These are phyloP conservation scores for Kuraishia borneana DNA, from an alignment of 805 yeast species.

Conservation along the genomic window DNA sequence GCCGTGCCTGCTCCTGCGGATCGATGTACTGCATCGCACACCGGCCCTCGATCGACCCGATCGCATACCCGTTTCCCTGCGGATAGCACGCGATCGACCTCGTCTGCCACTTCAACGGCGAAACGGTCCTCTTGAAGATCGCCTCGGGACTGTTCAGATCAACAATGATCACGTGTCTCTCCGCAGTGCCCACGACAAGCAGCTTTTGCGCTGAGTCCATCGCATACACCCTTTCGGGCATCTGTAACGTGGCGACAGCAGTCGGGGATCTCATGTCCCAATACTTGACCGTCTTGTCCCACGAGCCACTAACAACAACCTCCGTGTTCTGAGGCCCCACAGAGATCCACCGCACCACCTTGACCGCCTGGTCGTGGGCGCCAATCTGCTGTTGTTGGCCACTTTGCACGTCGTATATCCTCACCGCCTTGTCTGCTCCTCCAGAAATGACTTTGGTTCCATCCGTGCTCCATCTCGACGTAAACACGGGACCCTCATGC, in stretches of 20 bases:
- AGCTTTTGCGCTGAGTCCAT: conserved; percentile 79
- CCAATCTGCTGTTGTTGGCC: conserved; percentile 84
- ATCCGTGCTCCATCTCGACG: conserved; percentile 75
- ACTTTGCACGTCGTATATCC: conserved; percentile 68
- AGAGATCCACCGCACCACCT: conserved; percentile 61
- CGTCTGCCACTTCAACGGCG: conserved; percentile 88
- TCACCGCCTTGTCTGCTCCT: conserved; percentile 84
- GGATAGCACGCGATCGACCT: conserved; percentile 75
- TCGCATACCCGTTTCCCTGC: conserved; percentile 86
- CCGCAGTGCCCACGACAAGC: conserved; percentile 91
- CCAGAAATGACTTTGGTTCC: conserved; percentile 84
- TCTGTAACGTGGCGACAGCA: conserved; percentile 68
- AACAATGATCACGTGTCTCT: conserved; percentile 65
- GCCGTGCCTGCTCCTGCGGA: conserved; percentile 59
- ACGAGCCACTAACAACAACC: conserved; percentile 83
- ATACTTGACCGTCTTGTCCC: conserved; percentile 91
- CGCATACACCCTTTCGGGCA: conserved; percentile 86
- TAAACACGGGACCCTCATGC: conserved; percentile 80
- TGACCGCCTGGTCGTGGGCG: conserved; percentile 73
- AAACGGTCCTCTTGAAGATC: conserved; percentile 59
- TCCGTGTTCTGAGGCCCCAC: conserved; percentile 79
- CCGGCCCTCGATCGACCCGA: conserved; percentile 92
- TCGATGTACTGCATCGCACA: conserved; percentile 91
- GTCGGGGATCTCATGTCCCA: conserved; percentile 88
- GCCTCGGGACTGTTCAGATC: conserved; percentile 76